Conservation (phyloP, 2,329 filamentous ascomycete species). For the Claviceps spartinae region DNA sequence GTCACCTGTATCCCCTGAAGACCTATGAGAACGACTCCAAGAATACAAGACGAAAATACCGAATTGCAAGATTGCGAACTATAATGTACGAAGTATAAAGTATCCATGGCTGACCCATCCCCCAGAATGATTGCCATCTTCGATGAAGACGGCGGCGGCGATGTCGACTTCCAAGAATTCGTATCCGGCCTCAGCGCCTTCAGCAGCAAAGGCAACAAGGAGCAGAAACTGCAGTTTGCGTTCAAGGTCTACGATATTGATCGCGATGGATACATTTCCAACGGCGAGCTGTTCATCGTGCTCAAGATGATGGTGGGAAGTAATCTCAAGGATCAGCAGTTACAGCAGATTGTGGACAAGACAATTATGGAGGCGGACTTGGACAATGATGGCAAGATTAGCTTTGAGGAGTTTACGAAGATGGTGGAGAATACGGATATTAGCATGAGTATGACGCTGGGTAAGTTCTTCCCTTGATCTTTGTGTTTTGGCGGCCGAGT, state of each 20-base stretch:
- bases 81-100: too few species aligned
- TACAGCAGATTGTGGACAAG: slow-evolving; percentile 99
- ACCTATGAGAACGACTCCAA: too few species aligned
- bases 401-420: slow-evolving; percentile 96
- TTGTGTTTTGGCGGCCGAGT: background rate
- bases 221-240: slow-evolving; percentile 93
- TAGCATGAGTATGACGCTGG: slow-evolving; percentile 62
- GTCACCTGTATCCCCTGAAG: too few species aligned
- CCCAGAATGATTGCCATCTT: slow-evolving; percentile 97
- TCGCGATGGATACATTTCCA: slow-evolving; percentile 95
- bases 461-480: slow-evolving; percentile 27
- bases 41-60: too few species aligned
- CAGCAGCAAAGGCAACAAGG: slow-evolving; percentile 96
- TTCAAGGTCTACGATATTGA: slow-evolving; percentile 99
- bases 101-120: background rate
- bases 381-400: slow-evolving; percentile 94
- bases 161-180: slow-evolving; percentile 98
- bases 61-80: too few species aligned
- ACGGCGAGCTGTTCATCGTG: slow-evolving; percentile 97
- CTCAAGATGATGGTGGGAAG: slow-evolving; percentile 99
- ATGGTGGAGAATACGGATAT: slow-evolving; percentile 94
- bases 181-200: slow-evolving; percentile 91
- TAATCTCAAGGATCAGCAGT: slow-evolving; percentile 96
- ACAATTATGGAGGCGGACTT: slow-evolving; percentile 99
- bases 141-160: slow-evolving; percentile 93